These are phyloP conservation scores for Clarireedia monteithiana DNA, from an alignment of 2,329 filamentous ascomycete species.

Conservation along the genomic window DNA sequence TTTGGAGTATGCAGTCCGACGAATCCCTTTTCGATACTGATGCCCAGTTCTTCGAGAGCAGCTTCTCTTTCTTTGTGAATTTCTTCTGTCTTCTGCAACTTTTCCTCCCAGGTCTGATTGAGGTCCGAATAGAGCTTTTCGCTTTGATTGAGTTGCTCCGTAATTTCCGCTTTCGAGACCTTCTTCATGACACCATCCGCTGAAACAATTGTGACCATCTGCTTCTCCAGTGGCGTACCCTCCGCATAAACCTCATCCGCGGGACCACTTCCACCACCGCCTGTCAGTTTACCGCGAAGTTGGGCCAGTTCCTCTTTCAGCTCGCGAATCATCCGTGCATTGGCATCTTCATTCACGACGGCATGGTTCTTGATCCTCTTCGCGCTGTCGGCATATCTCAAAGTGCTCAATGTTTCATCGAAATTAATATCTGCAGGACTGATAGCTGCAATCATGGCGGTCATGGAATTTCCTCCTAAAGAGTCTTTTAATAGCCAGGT, in stretches of 20 bases:
- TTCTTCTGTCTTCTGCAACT: slow-evolving; percentile 86
- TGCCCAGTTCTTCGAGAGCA: slow-evolving; percentile 90
- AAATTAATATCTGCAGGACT: slow-evolving; percentile 99
- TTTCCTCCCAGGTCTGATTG: slow-evolving; percentile 98
- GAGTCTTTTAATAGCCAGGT: slow-evolving; percentile 98
- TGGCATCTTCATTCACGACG: slow-evolving; percentile 97
- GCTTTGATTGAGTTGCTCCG: slow-evolving; percentile 89
- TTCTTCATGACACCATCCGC: slow-evolving; percentile 83
- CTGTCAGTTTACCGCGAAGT: slow-evolving; percentile 76
- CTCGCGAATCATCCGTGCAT: slow-evolving; percentile 97
- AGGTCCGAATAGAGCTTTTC: slow-evolving; percentile 94
- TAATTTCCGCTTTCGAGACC: slow-evolving; percentile 96
- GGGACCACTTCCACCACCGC: slow-evolving; percentile 36
- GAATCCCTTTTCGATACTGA: slow-evolving; percentile 98
- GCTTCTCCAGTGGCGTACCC: slow-evolving; percentile 86
- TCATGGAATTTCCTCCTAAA: slow-evolving; percentile 96
- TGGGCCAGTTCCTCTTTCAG: slow-evolving; percentile 89
- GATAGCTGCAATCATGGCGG: slow-evolving; percentile 98
- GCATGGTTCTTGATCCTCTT: slow-evolving; percentile 99
- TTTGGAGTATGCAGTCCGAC: slow-evolving; percentile 93
- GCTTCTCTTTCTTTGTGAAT: slow-evolving; percentile 97
- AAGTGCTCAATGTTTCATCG: slow-evolving; percentile 90
- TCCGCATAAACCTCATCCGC: slow-evolving; percentile 83
- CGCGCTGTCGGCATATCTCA: slow-evolving; percentile 93
- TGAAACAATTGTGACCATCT: slow-evolving; percentile 90